Percentiles rank a stretch among this genome's conserved stretches.
Conservation (phyloP, 768 basidiomycete genomes). For the Auricularia auricula-judae region DNA sequence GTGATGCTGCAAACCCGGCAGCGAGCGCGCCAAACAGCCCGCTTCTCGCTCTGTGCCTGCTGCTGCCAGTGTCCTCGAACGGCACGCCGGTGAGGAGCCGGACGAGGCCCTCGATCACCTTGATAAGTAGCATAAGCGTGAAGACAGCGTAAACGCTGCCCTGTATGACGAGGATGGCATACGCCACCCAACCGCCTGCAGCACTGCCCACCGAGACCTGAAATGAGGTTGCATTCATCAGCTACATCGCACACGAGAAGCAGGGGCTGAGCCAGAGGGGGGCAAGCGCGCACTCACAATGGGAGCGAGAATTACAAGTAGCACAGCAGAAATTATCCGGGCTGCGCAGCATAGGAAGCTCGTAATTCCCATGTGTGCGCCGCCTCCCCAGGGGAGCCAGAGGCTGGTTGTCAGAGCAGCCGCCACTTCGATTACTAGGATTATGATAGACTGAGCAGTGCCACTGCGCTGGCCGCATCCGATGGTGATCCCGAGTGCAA, state of each 20-base stretch:
- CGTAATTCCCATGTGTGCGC: conserved; percentile 92
- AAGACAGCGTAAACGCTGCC: conserved; percentile 78
- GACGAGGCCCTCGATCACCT: conserved; percentile 72
- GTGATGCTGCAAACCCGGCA: neutral
- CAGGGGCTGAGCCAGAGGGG: neutral
- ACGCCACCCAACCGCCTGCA: conserved; percentile 87
- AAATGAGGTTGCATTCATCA: conserved; percentile 1
- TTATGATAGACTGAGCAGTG: conserved; percentile 82
- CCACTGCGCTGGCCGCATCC: conserved; percentile 87
- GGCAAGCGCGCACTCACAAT: conserved; percentile 43
- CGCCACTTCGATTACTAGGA: conserved; percentile 79
- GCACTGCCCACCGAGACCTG: conserved; percentile 78
- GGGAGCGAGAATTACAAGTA: conserved; percentile 83
- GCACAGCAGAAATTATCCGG: conserved; percentile 78
- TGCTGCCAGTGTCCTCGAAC: conserved; percentile 45
- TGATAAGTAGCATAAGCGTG: conserved; percentile 69
- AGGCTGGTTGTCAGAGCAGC: conserved; percentile 83
- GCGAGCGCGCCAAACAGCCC: conserved; percentile 75
- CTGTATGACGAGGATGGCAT: conserved; percentile 76
- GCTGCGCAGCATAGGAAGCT: conserved; percentile 90
- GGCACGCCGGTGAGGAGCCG: conserved; percentile 67
- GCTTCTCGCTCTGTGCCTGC: conserved; percentile 65
- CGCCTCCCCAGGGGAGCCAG: conserved; percentile 95
- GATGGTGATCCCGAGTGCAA: conserved; percentile 73
- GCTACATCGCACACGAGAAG: neutral